A percentile compares a stretch with the other conserved stretches of the same genome.
Conservation (phyloP, 2,329 filamentous ascomycete genomes). For the Xylariales sp. region DNA sequence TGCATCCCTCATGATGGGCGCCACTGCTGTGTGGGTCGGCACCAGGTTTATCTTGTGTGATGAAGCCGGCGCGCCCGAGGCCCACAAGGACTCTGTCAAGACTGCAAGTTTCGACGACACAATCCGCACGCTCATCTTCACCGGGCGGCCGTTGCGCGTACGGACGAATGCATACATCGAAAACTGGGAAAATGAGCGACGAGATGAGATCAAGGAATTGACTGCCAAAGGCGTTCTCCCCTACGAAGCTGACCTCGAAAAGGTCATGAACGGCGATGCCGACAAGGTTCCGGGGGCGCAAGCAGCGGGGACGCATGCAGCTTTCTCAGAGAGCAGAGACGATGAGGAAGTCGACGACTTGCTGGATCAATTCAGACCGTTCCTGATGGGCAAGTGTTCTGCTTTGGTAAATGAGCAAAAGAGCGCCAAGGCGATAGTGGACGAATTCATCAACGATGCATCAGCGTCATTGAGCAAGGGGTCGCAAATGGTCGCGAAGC, state of each 20-base stretch:
- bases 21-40: slow-evolving; percentile 90
- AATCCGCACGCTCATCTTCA: slow-evolving; percentile 96
- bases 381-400: slow-evolving; percentile 85
- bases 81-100: slow-evolving; percentile 91
- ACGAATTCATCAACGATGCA: slow-evolving; percentile 87
- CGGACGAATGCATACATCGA: slow-evolving; percentile 89
- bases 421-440: slow-evolving; percentile 83
- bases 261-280: slow-evolving; percentile 57
- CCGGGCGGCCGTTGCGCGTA: slow-evolving; percentile 88
- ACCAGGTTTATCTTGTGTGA: slow-evolving; percentile 92
- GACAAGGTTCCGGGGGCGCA: slow-evolving; percentile 14
- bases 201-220: slow-evolving; percentile 85
- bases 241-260: slow-evolving; percentile 91
- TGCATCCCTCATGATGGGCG: slow-evolving; percentile 87
- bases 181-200: slow-evolving; percentile 94
- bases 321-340: slow-evolving; percentile 64
- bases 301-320: no score
- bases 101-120: slow-evolving; percentile 95
- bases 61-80: slow-evolving; percentile 88
- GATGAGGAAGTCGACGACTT: slow-evolving; percentile 71
- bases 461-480: slow-evolving; percentile 65
- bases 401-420: slow-evolving; percentile 93
- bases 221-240: slow-evolving; percentile 86
- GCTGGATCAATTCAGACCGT: slow-evolving; percentile 63
- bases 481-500: slow-evolving; percentile 63